phyloP scores from a whole-genome alignment of 352 stramenopile species.

The Globisporangium spiculum region DNA sequence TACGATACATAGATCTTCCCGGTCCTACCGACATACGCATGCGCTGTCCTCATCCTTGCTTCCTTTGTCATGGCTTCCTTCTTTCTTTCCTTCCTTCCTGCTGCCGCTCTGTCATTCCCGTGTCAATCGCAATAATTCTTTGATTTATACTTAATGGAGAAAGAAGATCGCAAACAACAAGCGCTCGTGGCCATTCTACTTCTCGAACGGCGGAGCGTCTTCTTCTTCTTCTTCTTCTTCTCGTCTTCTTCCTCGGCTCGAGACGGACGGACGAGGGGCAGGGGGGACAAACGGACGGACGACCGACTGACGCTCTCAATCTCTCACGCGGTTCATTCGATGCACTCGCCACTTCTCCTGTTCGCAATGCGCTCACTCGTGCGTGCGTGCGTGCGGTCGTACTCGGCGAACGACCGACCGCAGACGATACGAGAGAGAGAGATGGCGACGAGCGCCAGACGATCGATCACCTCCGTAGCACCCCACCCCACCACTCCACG shows the following conservation, averaged over 20 bases:
- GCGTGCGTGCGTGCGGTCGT: not conserved
- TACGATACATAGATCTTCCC: not conserved
- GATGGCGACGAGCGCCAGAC: not conserved
- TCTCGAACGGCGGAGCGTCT: slow-evolving; percentile 9
- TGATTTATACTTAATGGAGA: slow-evolving; percentile 18
- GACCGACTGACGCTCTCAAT: not conserved
- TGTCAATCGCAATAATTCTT: slow-evolving; percentile 9
- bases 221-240: not conserved
- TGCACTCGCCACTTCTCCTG: not conserved
- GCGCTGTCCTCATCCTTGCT: not conserved
- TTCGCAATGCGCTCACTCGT: not conserved
- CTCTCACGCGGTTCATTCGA: not conserved
- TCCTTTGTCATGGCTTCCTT: not conserved
- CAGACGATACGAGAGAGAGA: not conserved
- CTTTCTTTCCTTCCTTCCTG: not conserved
- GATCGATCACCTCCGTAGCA: not conserved
- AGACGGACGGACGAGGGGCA: not conserved
- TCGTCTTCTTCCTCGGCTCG: not conserved
- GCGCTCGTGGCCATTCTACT: slow-evolving; percentile 4
- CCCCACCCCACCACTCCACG: not conserved
- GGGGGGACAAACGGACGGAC: not conserved
- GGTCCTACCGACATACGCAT: not conserved
- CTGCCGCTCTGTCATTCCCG: not conserved
- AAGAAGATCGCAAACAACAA: slow-evolving; percentile 5
- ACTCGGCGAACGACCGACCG: not conserved